Evolutionary conservation across 176 grass and related monocot species (phyloP).

Genomic region (Microstegium vimineum): DNA sequence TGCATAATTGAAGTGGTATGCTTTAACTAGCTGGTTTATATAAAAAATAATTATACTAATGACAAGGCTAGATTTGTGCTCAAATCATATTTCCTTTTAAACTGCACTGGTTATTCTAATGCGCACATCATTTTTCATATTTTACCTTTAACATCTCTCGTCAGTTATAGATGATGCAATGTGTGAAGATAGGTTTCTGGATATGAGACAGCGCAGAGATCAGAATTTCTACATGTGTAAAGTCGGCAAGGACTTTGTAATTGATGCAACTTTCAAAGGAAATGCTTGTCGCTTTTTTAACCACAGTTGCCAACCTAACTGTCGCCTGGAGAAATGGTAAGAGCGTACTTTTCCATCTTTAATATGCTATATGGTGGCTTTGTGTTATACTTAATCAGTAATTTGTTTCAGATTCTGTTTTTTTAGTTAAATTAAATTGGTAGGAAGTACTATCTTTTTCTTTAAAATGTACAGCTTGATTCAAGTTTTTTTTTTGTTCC

Average conservation of each 20-base stretch:
- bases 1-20: not conserved
- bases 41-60: not conserved
- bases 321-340: constrained; percentile 88
- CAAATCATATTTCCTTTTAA: not conserved
- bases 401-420: not conserved
- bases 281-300: constrained; percentile 92
- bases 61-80: not conserved
- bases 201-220: constrained; percentile 71
- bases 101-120: not conserved
- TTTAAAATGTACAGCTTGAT: not conserved
- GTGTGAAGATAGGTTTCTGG: constrained; percentile 67
- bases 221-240: constrained; percentile 90
- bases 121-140: not conserved
- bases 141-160: not conserved
- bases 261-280: constrained; percentile 90
- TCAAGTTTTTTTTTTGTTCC: not conserved
- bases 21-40: not conserved
- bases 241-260: constrained; percentile 83
- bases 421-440: not conserved
- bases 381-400: not conserved
- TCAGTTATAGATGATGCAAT: constrained; percentile 79
- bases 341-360: not conserved
- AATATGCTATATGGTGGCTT: not conserved
- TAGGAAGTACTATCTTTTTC: not conserved
- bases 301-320: constrained; percentile 88